These are phyloP conservation scores for Puccinellia tenuiflora DNA, from an alignment of 176 grass and related monocot genomes.

Conservation along the genomic window DNA sequence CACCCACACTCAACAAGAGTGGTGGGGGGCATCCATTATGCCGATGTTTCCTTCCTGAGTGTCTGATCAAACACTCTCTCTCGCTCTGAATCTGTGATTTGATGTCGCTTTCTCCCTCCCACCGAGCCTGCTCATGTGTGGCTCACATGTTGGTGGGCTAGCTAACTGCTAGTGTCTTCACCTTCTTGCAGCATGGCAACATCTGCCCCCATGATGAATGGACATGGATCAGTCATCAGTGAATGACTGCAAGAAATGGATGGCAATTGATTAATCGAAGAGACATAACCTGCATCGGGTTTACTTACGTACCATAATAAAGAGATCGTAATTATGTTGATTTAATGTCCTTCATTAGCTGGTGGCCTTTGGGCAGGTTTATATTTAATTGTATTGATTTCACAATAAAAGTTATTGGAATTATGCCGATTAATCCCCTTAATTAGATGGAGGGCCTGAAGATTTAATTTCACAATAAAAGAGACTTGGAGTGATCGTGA, in stretches of 20 bases:
- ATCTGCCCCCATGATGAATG: background rate
- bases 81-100: background rate
- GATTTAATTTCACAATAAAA: conserved; percentile 11
- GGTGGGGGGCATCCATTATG: background rate
- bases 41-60: background rate
- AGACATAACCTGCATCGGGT: background rate
- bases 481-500: background rate
- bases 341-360: background rate
- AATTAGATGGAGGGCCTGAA: background rate
- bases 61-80: background rate
- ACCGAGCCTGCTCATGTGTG: conserved; percentile 5
- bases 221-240: background rate
- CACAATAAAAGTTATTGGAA: background rate
- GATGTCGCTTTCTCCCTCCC: background rate
- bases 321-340: background rate
- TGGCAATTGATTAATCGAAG: background rate
- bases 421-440: background rate
- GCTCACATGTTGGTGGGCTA: conserved; percentile 11
- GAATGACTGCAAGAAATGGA: background rate
- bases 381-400: background rate
- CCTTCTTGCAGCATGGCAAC: too few species aligned
- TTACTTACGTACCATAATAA: background rate
- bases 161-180: too few species aligned
- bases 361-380: background rate
- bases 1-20: background rate